Conservation (phyloP, 73 alveolate genomes). For the Effrenium voratum region DNA sequence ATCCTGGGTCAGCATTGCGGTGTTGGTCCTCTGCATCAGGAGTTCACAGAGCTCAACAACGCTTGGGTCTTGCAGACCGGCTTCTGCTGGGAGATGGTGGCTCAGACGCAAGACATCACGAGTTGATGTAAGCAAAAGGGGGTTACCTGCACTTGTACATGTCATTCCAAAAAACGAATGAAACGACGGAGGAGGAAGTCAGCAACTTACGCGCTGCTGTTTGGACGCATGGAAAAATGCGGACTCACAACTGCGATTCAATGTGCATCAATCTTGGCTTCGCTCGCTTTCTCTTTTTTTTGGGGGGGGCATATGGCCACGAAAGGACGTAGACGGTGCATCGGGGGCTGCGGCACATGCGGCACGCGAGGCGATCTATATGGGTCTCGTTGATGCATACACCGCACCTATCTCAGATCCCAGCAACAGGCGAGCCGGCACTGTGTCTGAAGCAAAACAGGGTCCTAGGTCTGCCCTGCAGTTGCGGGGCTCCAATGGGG, state of each 20-base stretch:
- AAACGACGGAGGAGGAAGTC: background rate
- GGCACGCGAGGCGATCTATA: slow-evolving; percentile 70
- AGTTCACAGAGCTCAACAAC: slow-evolving; percentile 57
- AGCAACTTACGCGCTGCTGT: background rate
- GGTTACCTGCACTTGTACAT: background rate
- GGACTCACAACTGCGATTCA: background rate
- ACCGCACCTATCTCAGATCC: slow-evolving; percentile 2
- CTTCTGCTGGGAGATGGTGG: slow-evolving; percentile 82
- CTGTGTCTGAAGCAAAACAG: background rate
- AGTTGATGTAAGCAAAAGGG: too few species aligned
- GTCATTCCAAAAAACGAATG: background rate
- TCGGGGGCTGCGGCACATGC: too few species aligned
- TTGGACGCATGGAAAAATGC: background rate
- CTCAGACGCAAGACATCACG: background rate
- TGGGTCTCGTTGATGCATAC: slow-evolving; percentile 42
- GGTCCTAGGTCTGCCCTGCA: background rate
- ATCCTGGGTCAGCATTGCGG: background rate
- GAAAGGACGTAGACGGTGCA: too few species aligned
- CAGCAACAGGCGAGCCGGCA: background rate
- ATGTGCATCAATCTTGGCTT: background rate
- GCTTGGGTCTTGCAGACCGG: slow-evolving; percentile 88
- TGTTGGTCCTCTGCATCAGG: background rate
- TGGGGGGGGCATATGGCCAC: too few species aligned
- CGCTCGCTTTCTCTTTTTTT: background rate
- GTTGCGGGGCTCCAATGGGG: background rate